These are phyloP conservation scores for Metschnikowia amazonensis DNA, from an alignment of 805 yeast species.

Conservation along the genomic window DNA sequence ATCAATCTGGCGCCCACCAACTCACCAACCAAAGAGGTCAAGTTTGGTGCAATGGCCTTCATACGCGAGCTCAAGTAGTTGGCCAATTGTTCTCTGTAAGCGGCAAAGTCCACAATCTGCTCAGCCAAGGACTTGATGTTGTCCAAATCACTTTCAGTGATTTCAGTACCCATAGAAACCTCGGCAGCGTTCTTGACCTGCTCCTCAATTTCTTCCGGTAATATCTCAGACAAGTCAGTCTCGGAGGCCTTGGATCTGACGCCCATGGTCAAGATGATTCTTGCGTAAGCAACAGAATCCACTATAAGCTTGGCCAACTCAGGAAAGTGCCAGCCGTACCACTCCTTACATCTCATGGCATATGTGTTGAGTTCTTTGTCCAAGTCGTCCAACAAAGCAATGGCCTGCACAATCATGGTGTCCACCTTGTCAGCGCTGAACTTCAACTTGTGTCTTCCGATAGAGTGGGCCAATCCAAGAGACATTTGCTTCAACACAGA, in stretches of 20 bases:
- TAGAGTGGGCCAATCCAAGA: slow-evolving; percentile 95
- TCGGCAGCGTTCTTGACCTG: slow-evolving; percentile 93
- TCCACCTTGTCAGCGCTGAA: slow-evolving; percentile 98
- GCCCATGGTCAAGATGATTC: slow-evolving; percentile 92
- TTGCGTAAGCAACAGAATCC: slow-evolving; percentile 94
- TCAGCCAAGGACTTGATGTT: slow-evolving; percentile 91
- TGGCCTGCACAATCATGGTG: slow-evolving; percentile 98
- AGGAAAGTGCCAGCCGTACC: slow-evolving; percentile 99
- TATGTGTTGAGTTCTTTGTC: slow-evolving; percentile 97
- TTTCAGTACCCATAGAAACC: slow-evolving; percentile 99
- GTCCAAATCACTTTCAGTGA: slow-evolving; percentile 82
- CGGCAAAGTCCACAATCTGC: slow-evolving; percentile 93
- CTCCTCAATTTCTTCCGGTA: slow-evolving; percentile 46
- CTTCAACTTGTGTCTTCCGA: slow-evolving; percentile 97
- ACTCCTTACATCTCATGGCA: slow-evolving; percentile 98
- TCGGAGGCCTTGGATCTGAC: slow-evolving; percentile 85
- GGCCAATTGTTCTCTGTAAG: slow-evolving; percentile 93
- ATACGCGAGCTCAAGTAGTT: slow-evolving; percentile 89
- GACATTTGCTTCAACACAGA: slow-evolving; percentile 89
- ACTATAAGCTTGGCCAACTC: slow-evolving; percentile 96
- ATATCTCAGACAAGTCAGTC: slow-evolving; percentile 64
- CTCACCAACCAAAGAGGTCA: slow-evolving; percentile 96
- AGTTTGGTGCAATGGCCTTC: slow-evolving; percentile 98
- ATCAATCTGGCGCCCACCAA: slow-evolving; percentile 98
- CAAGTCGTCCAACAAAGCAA: slow-evolving; percentile 91